These are phyloP conservation scores for Hyaloscypha variabilis DNA, from an alignment of 495 filamentous ascomycete species.

Conservation along the genomic window DNA sequence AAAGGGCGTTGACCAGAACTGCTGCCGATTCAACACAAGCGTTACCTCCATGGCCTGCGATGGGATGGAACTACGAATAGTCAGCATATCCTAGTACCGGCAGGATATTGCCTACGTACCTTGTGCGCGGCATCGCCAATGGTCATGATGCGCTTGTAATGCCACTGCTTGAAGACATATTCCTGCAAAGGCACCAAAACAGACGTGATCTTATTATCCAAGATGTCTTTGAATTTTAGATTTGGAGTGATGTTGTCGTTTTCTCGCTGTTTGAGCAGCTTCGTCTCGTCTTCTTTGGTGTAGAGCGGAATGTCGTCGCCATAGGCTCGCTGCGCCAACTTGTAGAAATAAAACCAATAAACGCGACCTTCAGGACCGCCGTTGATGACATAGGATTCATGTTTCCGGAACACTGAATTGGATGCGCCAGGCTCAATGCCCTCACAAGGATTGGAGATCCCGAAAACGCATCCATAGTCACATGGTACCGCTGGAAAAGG, in stretches of 20 bases:
- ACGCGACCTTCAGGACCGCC: too few species aligned
- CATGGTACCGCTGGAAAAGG: not conserved
- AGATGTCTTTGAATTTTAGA: not conserved
- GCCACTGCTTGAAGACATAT: not conserved
- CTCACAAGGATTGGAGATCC: not conserved
- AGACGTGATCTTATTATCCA: not conserved
- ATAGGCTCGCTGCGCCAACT: not conserved
- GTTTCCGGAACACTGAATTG: not conserved
- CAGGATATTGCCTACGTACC: constrained; percentile 38
- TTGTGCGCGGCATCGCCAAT: constrained; percentile 35
- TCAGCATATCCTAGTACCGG: constrained; percentile 37
- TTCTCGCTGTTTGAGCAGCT: not conserved
- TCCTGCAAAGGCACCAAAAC: not conserved
- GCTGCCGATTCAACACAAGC: constrained; percentile 37
- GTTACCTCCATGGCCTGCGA: constrained; percentile 39
- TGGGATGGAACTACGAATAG: constrained; percentile 19
- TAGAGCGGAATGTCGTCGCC: not conserved
- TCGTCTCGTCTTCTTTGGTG: not conserved
- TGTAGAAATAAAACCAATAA: not conserved
- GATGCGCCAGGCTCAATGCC: not conserved
- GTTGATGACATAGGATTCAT: too few species aligned
- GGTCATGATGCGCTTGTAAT: not conserved
- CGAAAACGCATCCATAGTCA: not conserved
- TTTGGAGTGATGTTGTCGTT: not conserved
- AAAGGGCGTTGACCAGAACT: constrained; percentile 31